phyloP scores from a whole-genome alignment of 116 monocot species.

The Phalaenopsis hybrid region DNA sequence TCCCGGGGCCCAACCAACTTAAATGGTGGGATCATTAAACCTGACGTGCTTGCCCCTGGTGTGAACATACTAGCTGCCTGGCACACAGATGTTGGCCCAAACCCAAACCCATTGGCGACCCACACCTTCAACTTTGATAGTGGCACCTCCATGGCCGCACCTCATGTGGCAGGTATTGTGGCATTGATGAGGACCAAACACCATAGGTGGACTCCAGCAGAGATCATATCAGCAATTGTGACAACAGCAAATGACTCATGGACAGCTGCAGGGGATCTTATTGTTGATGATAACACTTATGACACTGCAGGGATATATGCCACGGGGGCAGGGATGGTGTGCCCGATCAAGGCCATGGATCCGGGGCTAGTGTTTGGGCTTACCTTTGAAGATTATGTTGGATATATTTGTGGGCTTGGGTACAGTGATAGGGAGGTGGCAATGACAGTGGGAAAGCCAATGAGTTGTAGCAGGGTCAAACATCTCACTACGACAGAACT shows the following conservation, averaged over 20 bases:
- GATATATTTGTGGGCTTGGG: constrained; percentile 14
- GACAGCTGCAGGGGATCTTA: constrained; percentile 1
- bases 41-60: constrained; percentile 29
- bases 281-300: background rate
- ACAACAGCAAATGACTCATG: constrained; percentile 7
- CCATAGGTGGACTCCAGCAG: constrained; percentile 12
- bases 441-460: background rate
- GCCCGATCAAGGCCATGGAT: constrained; percentile 14
- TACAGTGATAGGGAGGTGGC: background rate
- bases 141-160: constrained; percentile 7
- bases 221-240: constrained; percentile 13
- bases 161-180: constrained; percentile 6
- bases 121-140: constrained; percentile 6
- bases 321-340: constrained; percentile 20
- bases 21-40: constrained; percentile 17
- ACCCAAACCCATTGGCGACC: background rate
- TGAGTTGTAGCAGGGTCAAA: background rate
- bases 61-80: constrained; percentile 20
- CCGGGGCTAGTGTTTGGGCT: constrained; percentile 21
- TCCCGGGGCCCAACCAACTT: background rate
- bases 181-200: constrained; percentile 11
- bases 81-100: background rate
- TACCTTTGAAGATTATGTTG: background rate
- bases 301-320: background rate
- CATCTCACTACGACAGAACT: background rate